Percentiles rank a stretch among this genome's conserved stretches.
phyloP scores from a whole-genome alignment of 2,329 filamentous ascomycete genomes.

The Monascus ruber region DNA sequence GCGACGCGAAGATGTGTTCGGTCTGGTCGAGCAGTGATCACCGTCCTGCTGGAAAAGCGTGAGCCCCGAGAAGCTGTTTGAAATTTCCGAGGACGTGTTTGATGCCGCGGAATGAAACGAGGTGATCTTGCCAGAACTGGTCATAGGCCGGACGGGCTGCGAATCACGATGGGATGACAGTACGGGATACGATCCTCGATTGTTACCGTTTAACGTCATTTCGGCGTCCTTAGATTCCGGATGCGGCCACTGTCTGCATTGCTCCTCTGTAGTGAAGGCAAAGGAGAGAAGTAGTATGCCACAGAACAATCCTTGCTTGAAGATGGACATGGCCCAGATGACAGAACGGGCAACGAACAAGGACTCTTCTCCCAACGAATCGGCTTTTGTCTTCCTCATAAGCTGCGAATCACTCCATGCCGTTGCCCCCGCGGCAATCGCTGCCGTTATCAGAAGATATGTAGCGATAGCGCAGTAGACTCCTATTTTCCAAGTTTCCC shows the following conservation, averaged over 20 bases:
- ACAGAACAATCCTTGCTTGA: constrained; percentile 19
- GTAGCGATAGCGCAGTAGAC: constrained; percentile 9
- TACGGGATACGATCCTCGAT: constrained; percentile 1
- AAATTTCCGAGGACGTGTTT: constrained; percentile 15
- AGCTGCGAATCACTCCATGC: constrained; percentile 8
- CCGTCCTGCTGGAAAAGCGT: constrained; percentile 15
- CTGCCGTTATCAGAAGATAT: constrained; percentile 17
- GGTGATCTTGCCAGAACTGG: constrained; percentile 5
- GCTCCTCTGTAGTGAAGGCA: constrained; percentile 5
- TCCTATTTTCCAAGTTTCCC: constrained; percentile 8
- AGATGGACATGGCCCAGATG: constrained; percentile 22
- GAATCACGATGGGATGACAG: constrained; percentile 6
- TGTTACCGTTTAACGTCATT: constrained; percentile 4
- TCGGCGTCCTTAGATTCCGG: constrained; percentile 15
- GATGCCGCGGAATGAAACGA: constrained; percentile 12
- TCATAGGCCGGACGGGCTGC: constrained; percentile 5
- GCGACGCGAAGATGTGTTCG: constrained; percentile 1
- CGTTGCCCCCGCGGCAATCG: constrained; percentile 17
- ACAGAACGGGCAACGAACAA: constrained; percentile 26
- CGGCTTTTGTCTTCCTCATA: constrained; percentile 1
- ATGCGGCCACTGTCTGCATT: constrained; percentile 11
- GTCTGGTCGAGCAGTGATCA: constrained; percentile 11
- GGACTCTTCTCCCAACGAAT: background rate
- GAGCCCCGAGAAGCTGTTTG: constrained; percentile 20
- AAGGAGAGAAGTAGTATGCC: constrained; percentile 15